A percentile compares a stretch with the other conserved stretches of the same genome.
Evolutionary conservation across 78 protist genomes (phyloP).

Genomic region (Mastigamoeba balamuthi): DNA sequence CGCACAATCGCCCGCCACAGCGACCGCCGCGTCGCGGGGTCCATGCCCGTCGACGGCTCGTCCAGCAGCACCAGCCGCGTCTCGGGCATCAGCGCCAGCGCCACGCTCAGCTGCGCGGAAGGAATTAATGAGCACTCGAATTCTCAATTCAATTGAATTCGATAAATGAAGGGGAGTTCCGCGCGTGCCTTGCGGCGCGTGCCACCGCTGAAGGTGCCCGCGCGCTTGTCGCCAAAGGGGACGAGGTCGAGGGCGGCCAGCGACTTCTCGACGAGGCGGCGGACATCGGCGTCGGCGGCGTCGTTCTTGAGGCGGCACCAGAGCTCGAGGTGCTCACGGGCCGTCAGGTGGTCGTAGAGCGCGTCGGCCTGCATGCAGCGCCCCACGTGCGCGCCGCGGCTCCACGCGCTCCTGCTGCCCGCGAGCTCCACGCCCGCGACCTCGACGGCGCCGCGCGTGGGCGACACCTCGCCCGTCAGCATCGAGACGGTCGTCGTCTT

Average conservation of each 20-base stretch:
- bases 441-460: slow-evolving; percentile 59
- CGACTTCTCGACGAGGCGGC: background rate
- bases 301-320: slow-evolving; percentile 47
- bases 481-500: slow-evolving; percentile 74
- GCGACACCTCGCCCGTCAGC: slow-evolving; percentile 60
- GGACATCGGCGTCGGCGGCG: background rate
- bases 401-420: background rate
- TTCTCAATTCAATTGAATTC: too few species aligned
- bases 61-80: slow-evolving; percentile 42
- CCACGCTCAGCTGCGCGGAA: too few species aligned
- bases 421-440: slow-evolving; percentile 44
- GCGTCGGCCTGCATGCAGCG: slow-evolving; percentile 78
- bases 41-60: slow-evolving; percentile 66
- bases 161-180: too few species aligned
- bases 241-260: background rate
- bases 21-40: slow-evolving; percentile 37
- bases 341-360: slow-evolving; percentile 54
- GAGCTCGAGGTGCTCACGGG: slow-evolving; percentile 61
- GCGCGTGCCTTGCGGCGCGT: slow-evolving; percentile 45
- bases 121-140: too few species aligned
- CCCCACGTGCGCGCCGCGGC: slow-evolving; percentile 53
- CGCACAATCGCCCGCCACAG: slow-evolving; percentile 34
- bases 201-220: slow-evolving; percentile 47
- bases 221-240: background rate
- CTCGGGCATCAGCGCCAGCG: slow-evolving; percentile 47